Evolutionary conservation across 805 yeast genomes (phyloP), one percentile per base, ranked within the genome.

Genomic region (Yamadazyma takamatsuzukensis): DNA sequence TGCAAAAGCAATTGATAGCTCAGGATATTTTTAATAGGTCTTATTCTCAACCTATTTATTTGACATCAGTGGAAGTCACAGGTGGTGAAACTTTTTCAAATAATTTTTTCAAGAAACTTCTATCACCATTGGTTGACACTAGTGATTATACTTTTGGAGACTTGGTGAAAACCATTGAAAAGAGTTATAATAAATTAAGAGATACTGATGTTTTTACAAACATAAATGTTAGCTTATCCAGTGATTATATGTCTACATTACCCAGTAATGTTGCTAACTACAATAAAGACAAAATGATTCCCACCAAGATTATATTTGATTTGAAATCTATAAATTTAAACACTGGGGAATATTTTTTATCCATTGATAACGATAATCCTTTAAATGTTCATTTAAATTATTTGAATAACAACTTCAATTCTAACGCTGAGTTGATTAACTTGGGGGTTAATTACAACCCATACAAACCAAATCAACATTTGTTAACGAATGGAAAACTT

Each of bases 391-490:
- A 51, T 28, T 56, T 65, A 40, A 54, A 66, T 38, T 67, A 70
- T 44, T 46, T 62, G 28, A 66, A 66, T 49, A 59, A 59, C 41
- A 63, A 66, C 42, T 62, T 65, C 48, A 35, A 78, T 78, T 51
- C 56, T 62, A 45, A 78, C 65, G 57, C 78, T 48, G 60, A 64
- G 72, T 16, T 64, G 67, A 41, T 88, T 76, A 31, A 54, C 69
- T 26, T 71, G 59, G 50, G 61, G 41, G 57, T 70, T 59, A 29
- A 64, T 69, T 36, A 59, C 63, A 51, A 76, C 73, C 81, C 71
- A 53, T 47, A 66, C 69, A 45, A 83, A 73, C 59, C 64, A 44
- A 41, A 63, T 60, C 69, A 66, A 41, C 66, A 56, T 40, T 49
- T 68, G 61, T 38, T 66, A 56, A 35, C 84, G 72, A 41, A 56